A percentile compares a stretch with the other conserved stretches of the same genome.
phyloP scores from a whole-genome alignment of 2,329 filamentous ascomycete species.

The Tympanopsis confertula region DNA sequence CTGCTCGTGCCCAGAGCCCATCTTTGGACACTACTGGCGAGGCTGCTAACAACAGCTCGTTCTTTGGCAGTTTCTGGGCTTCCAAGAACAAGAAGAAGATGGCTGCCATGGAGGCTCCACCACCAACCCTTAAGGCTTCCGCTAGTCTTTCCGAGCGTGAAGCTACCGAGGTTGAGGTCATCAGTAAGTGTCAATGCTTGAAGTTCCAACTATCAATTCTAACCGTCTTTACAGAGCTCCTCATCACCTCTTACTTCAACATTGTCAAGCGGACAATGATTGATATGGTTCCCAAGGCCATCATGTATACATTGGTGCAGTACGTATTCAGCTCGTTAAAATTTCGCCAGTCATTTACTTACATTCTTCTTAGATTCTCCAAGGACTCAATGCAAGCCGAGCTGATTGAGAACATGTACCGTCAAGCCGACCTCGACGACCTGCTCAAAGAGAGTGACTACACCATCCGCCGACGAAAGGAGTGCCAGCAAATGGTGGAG shows the following conservation, averaged over 20 bases:
- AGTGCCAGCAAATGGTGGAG: conserved; percentile 99
- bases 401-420: conserved; percentile 94
- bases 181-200: conserved; percentile 54
- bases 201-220: neutral
- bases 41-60: conserved; percentile 54
- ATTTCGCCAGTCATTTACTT: neutral
- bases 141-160: conserved; percentile 90
- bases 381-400: conserved; percentile 99
- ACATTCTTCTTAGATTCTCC: conserved; percentile 52
- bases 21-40: conserved; percentile 37
- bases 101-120: conserved; percentile 96
- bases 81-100: conserved; percentile 99
- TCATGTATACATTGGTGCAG: conserved; percentile 95
- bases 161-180: conserved; percentile 91
- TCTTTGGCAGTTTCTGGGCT: conserved; percentile 97
- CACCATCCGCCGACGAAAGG: conserved; percentile 85
- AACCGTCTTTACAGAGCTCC: conserved; percentile 62
- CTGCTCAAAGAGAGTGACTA: conserved; percentile 97
- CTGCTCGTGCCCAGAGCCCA: conserved; percentile 65
- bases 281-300: conserved; percentile 98
- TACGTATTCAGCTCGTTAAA: conserved; percentile 36
- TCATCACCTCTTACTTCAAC: conserved; percentile 95
- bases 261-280: conserved; percentile 98
- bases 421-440: conserved; percentile 78
- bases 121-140: conserved; percentile 83